These are phyloP conservation scores for Fonsecaea nubica DNA, from an alignment of 2,329 filamentous ascomycete genomes.

Conservation along the genomic window DNA sequence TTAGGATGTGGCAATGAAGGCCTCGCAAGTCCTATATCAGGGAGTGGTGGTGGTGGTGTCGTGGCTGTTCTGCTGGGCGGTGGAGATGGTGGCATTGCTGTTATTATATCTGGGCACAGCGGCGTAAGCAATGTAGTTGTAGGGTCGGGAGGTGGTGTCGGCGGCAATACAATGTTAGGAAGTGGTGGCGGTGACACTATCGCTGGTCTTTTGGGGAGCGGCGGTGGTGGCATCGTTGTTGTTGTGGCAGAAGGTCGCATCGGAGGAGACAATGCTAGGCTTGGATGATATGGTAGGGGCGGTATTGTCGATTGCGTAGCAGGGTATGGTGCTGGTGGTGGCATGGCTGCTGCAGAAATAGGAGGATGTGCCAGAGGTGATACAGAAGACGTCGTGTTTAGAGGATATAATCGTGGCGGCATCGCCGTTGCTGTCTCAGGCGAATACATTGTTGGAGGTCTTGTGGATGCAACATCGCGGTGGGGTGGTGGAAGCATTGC, in stretches of 20 bases:
- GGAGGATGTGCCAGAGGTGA: too few species aligned
- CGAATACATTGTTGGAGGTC: not conserved
- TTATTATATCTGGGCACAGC: not conserved
- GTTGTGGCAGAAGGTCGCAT: not conserved
- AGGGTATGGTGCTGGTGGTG: not conserved
- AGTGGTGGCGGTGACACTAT: not conserved
- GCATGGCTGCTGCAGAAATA: too few species aligned
- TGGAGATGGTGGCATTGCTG: not conserved
- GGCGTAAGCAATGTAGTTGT: not conserved
- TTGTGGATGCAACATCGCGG: too few species aligned
- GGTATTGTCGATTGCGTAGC: too few species aligned
- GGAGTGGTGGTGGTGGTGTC: not conserved
- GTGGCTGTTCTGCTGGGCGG: not conserved
- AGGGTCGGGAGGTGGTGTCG: not conserved
- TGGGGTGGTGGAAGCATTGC: too few species aligned
- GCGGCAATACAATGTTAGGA: not conserved
- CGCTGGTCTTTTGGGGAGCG: not conserved
- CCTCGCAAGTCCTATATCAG: not conserved
- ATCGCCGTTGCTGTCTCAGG: not conserved
- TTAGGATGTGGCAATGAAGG: not conserved
- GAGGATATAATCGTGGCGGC: not conserved
- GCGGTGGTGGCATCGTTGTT: not conserved
- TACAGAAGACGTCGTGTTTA: too few species aligned
- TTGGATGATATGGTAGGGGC: too few species aligned
- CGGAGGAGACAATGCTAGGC: too few species aligned